phyloP scores from a whole-genome alignment of 495 filamentous ascomycete species.

The Neurospora sp. region DNA sequence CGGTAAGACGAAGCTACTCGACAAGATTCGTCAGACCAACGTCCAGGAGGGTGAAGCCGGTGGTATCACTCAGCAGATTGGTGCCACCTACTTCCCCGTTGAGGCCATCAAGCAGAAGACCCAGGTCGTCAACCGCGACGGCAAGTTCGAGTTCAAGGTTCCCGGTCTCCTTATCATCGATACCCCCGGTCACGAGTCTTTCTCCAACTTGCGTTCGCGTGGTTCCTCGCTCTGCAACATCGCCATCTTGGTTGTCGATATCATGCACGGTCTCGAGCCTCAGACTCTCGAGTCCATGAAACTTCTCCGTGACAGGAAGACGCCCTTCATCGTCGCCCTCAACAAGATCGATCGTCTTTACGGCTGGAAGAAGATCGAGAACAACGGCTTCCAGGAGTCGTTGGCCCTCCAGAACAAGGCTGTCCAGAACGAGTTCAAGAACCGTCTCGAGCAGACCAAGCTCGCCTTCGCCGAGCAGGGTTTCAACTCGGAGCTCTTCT shows the following conservation, averaged over 20 bases:
- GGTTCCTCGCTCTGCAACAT: conserved; percentile 99
- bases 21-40: conserved; percentile 98
- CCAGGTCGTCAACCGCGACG: conserved; percentile 80
- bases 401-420: conserved; percentile 83
- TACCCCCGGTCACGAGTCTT: conserved; percentile 99
- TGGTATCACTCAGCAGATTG: conserved; percentile 99
- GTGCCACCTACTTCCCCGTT: conserved; percentile 98
- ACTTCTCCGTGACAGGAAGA: conserved; percentile 83
- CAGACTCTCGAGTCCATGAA: conserved; percentile 98
- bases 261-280: conserved; percentile 98
- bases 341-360: conserved; percentile 99
- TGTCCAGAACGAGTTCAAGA: conserved; percentile 89
- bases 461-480: conserved; percentile 90
- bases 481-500: conserved; percentile 95
- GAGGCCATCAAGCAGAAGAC: conserved; percentile 90
- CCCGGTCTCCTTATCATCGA: conserved; percentile 96
- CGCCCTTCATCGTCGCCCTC: conserved; percentile 95
- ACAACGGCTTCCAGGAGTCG: conserved; percentile 95
- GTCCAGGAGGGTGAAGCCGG: conserved; percentile 99
- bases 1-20: conserved; percentile 96
- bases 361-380: conserved; percentile 93
- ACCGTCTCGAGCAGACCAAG: conserved; percentile 83
- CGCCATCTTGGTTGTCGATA: conserved; percentile 97
- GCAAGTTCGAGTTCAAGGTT: conserved; percentile 91
- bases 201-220: conserved; percentile 92